Base-by-base conservation (phyloP, 495 filamentous ascomycete species). In the Pyronema domesticum region DNA sequence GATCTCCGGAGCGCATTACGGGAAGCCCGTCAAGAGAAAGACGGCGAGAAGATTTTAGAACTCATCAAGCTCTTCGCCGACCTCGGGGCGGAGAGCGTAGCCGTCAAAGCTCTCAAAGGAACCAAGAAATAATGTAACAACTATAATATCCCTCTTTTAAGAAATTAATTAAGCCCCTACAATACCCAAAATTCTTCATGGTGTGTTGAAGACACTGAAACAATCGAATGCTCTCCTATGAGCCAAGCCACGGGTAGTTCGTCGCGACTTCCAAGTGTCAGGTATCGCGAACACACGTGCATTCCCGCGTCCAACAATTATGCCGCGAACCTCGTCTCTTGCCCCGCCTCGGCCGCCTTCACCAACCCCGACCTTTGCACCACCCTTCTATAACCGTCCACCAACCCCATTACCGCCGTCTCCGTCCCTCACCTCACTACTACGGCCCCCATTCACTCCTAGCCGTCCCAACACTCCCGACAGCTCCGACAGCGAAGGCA, bases 381-480 rank as follows among this genome's bases (percentile, higher is more conserved):
- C 85, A 19, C 85, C 86, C 10, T 93, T 89, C 72, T 93, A 93
- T 70, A 86, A 86, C 59, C 76, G 85, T 9, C 86, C 86, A 14
- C 86, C 86, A 0, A 89, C 85, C 11, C 91, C 91, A 4, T 71
- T 98, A 7, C 91, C 91, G 0, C 91, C 91, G 0, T 95, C 89
- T 2, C 91, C 91, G 1, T 94, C 86, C 1, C 67, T 98, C 51
- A 96, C 91, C n/a, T 94, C 86, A 0, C 77, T 98, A n/a, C 78
- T 96, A 5, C 81, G 89, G 14, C 82, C 82, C 0, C 72, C 78
- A 0, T 83, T 83, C 52, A 75, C 74, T 6, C 86, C 89, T 7
- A 89, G 85, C 14, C 76, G 91, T 17, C 89, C 89, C 0, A 91
- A 84, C 0, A 96, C 91, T 0, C 89, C 91, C 6, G 87, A 95